These are phyloP conservation scores for Colletotrichum simmondsii DNA, from an alignment of 2,329 filamentous ascomycete genomes.

Conservation along the genomic window DNA sequence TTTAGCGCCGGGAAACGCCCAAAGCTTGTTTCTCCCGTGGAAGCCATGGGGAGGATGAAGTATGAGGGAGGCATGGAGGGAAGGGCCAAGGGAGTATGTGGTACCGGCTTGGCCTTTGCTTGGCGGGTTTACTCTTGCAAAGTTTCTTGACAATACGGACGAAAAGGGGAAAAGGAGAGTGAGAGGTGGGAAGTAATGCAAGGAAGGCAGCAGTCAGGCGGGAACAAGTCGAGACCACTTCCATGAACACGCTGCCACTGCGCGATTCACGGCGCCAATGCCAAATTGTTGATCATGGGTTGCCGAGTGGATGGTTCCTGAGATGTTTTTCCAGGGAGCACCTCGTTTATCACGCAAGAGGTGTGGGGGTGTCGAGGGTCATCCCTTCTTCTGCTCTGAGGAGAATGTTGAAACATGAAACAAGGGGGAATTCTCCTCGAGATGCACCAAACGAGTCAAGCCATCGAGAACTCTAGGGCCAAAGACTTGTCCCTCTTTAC, in stretches of 20 bases:
- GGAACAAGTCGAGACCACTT: background rate
- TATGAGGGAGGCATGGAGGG: too few relatives aligned
- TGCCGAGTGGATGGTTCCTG: background rate
- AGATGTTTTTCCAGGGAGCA: background rate
- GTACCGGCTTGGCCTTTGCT: background rate
- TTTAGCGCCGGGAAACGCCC: background rate
- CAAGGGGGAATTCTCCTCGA: background rate
- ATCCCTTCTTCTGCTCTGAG: background rate
- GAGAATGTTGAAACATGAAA: conserved; percentile 10
- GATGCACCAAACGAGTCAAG: background rate
- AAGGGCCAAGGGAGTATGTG: background rate
- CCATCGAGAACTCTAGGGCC: background rate
- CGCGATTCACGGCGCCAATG: background rate
- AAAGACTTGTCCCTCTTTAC: too few relatives aligned
- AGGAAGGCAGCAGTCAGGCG: too few relatives aligned
- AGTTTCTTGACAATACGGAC: background rate
- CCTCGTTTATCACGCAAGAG: background rate
- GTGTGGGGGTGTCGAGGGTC: background rate
- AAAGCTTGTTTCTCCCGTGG: background rate
- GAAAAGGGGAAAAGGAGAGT: background rate
- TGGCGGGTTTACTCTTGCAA: background rate
- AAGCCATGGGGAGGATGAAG: too few relatives aligned
- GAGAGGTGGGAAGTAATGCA: too few relatives aligned
- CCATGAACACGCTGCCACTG: background rate
- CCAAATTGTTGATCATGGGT: background rate